Evolutionary conservation across 2,329 filamentous ascomycete species (phyloP).

Genomic region (Diaporthe citrichinensis): DNA sequence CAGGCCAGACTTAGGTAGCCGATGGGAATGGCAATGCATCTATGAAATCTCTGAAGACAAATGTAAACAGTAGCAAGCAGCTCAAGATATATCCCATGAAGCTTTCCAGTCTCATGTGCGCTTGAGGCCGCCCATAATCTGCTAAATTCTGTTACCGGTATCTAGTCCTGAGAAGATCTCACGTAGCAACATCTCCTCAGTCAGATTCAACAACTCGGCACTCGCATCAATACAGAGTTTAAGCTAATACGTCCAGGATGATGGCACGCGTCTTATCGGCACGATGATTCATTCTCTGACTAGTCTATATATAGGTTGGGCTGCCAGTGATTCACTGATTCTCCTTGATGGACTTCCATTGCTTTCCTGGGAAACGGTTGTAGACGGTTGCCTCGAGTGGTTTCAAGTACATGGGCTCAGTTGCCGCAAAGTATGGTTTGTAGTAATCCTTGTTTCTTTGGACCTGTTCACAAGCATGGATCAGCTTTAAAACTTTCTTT

Average conservation of each 20-base stretch:
- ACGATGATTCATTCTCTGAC: background rate
- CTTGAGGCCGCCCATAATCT: background rate
- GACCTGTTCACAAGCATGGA: background rate
- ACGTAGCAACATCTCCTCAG: background rate
- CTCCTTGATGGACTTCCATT: background rate
- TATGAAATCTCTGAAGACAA: too few species aligned
- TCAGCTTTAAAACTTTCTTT: background rate
- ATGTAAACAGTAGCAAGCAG: too few species aligned
- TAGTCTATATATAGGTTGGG: background rate
- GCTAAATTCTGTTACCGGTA: too few species aligned
- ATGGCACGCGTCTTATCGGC: background rate
- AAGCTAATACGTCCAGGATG: too few species aligned
- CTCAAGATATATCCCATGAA: too few species aligned
- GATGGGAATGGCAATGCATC: too few species aligned
- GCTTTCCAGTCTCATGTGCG: too few species aligned
- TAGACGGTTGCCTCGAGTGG: background rate
- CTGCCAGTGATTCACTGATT: background rate
- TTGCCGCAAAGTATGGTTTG: slow-evolving; percentile 1
- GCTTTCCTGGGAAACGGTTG: background rate
- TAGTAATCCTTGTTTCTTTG: slow-evolving; percentile 11
- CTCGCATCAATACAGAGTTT: background rate
- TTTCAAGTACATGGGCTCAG: slow-evolving; percentile 10
- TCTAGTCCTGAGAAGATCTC: too few species aligned
- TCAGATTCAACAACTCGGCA: background rate
- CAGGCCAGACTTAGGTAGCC: too few species aligned